Evolutionary conservation across 164 flowering plant genomes (phyloP), one percentile per base, ranked within the genome.

Genomic region (Santalum album): DNA sequence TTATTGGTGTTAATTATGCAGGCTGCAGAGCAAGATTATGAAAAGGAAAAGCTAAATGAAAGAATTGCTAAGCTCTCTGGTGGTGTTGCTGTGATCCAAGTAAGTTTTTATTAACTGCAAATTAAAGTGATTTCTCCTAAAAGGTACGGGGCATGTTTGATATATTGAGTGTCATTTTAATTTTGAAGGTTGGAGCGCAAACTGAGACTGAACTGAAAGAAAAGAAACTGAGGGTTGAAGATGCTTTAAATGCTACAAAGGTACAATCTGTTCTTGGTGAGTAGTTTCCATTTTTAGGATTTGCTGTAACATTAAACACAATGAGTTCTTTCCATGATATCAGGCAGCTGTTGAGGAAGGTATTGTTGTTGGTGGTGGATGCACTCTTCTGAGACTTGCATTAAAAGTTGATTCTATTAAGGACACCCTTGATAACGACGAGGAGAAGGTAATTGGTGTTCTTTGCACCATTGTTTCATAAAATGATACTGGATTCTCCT

Each of bases 281-380:
- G 12, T 50, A 25, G 18, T 50, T 25, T 38, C 3, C 14, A 38
- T 38, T 11, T 4, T 15, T 2, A 36, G 6, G 2, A 1, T 9
- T 36, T 14, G 12, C 16, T 36, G 11, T 36, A 9, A 12, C 14
- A 10, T 36, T 9, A 2, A 10, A 36, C 2, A 12, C 15, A 36
- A 32, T 5, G 11, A 5, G 11, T 32, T 5, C n/a, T 38, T 14
- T 38, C 3, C 15, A 46, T 64, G 63, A 40, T 61, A 64, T 27
- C 75, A 91, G 98, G 99, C 97, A 5, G 97, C 99, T 56, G 99
- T 92, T 51, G 99, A 89, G 73, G 97, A 89, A 66, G 97, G 97
- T 38, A 89, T 89, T 65, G 97, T 89, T 18, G 95, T 89, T 59
- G 95, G 95, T 51, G 96, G 96, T 62, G 95, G 96, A 32, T 90